A percentile compares a stretch with the other conserved stretches of the same genome.
These are phyloP conservation scores for Globisporangium polare DNA, from an alignment of 352 stramenopile genomes.

Conservation along the genomic window DNA sequence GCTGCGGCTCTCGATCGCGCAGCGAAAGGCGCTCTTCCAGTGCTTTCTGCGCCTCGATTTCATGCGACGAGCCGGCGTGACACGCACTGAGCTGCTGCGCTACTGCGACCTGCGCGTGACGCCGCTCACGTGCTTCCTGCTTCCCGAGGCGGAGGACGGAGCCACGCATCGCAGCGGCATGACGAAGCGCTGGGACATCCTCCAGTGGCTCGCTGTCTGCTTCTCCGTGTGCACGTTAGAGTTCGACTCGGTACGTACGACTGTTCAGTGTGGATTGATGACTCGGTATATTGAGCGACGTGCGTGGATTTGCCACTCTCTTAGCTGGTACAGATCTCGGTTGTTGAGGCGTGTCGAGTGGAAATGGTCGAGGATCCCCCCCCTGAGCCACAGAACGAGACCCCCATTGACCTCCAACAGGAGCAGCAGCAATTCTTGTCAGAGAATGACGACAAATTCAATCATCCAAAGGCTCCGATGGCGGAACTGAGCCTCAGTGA, in stretches of 20 bases:
- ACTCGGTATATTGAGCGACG: background rate
- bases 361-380: background rate
- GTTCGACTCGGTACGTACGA: conserved; percentile 17
- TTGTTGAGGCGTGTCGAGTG: conserved; percentile 18
- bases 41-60: conserved; percentile 63
- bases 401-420: background rate
- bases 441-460: background rate
- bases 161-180: conserved; percentile 34
- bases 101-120: conserved; percentile 48
- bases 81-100: conserved; percentile 45
- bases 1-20: conserved; percentile 38
- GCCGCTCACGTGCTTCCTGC: conserved; percentile 26
- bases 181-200: conserved; percentile 49
- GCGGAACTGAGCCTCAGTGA: conserved; percentile 9
- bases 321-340: conserved; percentile 24
- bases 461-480: background rate
- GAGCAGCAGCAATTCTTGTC: background rate
- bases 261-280: background rate
- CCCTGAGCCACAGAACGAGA: background rate
- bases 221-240: conserved; percentile 65
- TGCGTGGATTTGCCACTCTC: background rate
- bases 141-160: conserved; percentile 23
- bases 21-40: conserved; percentile 59
- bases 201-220: conserved; percentile 42
- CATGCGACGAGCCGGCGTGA: conserved; percentile 46